Base-by-base conservation (phyloP, 2,329 filamentous ascomycete species). In the Claviceps fusiformis region DNA sequence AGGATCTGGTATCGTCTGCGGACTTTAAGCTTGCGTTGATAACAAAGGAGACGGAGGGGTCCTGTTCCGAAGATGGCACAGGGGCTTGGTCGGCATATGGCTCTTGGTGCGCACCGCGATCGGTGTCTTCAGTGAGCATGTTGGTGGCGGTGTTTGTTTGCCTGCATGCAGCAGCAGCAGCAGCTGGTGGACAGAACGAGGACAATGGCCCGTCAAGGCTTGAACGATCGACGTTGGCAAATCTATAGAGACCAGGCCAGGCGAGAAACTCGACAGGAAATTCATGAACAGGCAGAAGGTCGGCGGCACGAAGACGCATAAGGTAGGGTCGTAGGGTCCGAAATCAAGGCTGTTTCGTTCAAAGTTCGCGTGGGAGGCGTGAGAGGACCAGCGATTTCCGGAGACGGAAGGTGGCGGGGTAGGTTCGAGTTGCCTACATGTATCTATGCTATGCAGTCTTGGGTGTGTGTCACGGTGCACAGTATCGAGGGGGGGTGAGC, bases 1-100 rank as follows among this genome's bases (percentile, higher is more conserved):
- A 82, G 35, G 75, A 78, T 43, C 70, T 67, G 19, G 73, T 74
- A 57, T 75, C 74, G 62, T 76, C 73, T 4, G 75, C 77, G 53
- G 67, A 65, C 39, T 51, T 59, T 11, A 58, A 46, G 46, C 58
- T 54, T 17, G 51, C 69, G 65, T 59, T 73, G 69, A 55, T 68
- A 61, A 54, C 70, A 68, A 54, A 63, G 62, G 58, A 71, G 70
- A 54, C 68, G 67, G 54, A 55, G 53, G 59, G 59, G 54, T 59
- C 59, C 54, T 59, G 63, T 53, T 58, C 59, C 45, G 56, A 56
- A 52, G 58, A 57, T 47, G 29, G n/a, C 31, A 55, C 43, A 11
- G 35, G 58, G 50, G 57, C 53, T 52, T 55, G 45, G 59, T 61
- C 35, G 35, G 50, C 46, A 39, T 46, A 47, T 9, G 54, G 50